These are phyloP conservation scores for Entomophthora muscae DNA, from an alignment of 371 early-diverging fungal genomes.

Conservation along the genomic window DNA sequence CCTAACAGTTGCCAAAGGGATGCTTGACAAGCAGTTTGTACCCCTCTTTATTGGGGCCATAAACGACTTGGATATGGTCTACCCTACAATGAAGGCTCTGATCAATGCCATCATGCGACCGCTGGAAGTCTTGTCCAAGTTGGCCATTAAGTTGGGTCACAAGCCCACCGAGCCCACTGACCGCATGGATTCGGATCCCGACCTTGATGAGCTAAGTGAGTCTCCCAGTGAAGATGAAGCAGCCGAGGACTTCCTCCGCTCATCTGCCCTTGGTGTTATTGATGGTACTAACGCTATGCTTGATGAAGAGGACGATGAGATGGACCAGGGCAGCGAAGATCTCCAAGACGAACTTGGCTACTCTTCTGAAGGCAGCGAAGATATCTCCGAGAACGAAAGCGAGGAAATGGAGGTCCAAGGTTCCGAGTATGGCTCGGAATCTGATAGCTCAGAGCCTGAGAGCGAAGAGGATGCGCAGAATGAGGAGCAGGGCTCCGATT, in stretches of 20 bases:
- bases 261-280: conserved; percentile 82
- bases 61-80: conserved; percentile 74
- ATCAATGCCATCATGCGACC: conserved; percentile 65
- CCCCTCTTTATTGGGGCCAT: conserved; percentile 54
- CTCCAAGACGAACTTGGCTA: conserved; percentile 12
- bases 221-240: conserved; percentile 32
- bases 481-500: conserved; percentile 17
- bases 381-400: conserved; percentile 10
- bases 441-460: conserved; percentile 14
- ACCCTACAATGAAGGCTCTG: conserved; percentile 59
- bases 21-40: conserved; percentile 83
- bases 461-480: conserved; percentile 20
- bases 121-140: conserved; percentile 67
- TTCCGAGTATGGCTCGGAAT: conserved; percentile 14
- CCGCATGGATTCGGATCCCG: conserved; percentile 70
- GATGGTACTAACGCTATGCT: conserved; percentile 32
- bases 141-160: conserved; percentile 66
- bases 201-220: conserved; percentile 38
- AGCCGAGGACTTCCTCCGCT: conserved; percentile 70
- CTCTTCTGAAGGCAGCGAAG: neutral
- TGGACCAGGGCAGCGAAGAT: conserved; percentile 17
- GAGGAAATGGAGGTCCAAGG: conserved; percentile 16
- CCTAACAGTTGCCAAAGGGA: conserved; percentile 48
- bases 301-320: conserved; percentile 21
- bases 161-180: conserved; percentile 52